Evolutionary conservation across 106 monocot genomes (phyloP), one percentile per base, ranked within the genome.

Genomic region (Platanthera guangdongensis): DNA sequence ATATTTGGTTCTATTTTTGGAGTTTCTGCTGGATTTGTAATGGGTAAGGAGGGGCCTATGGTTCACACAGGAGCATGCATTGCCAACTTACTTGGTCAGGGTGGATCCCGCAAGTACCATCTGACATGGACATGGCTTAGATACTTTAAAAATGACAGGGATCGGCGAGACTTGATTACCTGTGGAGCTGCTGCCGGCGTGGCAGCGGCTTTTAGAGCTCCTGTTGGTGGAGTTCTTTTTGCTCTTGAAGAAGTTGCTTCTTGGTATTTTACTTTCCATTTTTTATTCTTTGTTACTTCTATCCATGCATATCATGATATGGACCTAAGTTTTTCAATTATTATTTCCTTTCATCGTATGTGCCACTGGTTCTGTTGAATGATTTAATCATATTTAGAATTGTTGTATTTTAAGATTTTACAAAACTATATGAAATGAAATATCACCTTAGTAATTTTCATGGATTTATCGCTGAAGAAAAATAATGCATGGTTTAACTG

Each of bases 31-130:
- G 97, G 94, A 67, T 94, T 99, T 76, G 89, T 94, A 71, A 60
- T 94, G 62, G 97, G 97, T 8, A 99, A 99, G 78, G 97, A 99
- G 62, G 97, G 97, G 6, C 97, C 97, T 51, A 99, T 99, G 97
- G 97, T 99, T 64, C 97, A 99, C 62, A 94, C 97, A 10, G 97
- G 97, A 63, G 93, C 97, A 52, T 99, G 97, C 77, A 94, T 99
- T 80, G 97, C 97, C 50, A 81, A 78, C 32, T 64, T 99, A 21
- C 88, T 99, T 51, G 93, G 97, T 25, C 97, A 99, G 76, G 97
- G 97, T 65, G 97, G 97, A 39, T 99, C 97, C 57, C 86, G 86
- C 50, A 99, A 94, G 82, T 99, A 94, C 52, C 94, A 88, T 81
- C 77, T 99, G 49, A 94, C 97, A 71, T 99, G 97, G 84, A 92